Base-by-base conservation (phyloP, 345 rosid genomes). In the Brassica juncea region DNA sequence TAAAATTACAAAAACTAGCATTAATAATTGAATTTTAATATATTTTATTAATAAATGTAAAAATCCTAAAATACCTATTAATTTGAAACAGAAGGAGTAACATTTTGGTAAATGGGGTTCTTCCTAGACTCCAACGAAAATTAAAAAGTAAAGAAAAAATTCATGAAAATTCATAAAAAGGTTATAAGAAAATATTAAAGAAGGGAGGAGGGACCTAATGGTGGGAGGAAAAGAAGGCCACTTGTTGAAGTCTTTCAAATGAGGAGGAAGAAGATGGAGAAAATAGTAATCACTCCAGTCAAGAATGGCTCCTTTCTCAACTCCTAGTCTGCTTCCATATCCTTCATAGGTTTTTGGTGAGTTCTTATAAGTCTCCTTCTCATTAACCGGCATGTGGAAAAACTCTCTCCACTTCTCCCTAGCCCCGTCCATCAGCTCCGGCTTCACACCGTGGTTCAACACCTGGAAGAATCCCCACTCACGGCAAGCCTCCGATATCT, bases 391-490 rank as follows among this genome's bases (percentile, higher is more conserved):
- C 49, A 71, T 42, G 78, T 89, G 96, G 69, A 94, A 94, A 59
- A 94, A 94, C 66, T 87, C 85, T 7, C 98, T 84, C 97, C 98
- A 95, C 5, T 3, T 81, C 68, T 88, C 90, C 0, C 91, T 80
- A 3, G 87, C 87, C 7, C 47, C 70, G 77, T 89, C 94, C 97
- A 95, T 89, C 49, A 93, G 79, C 42, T 79, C 86, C 2, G 76
- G 90, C 31, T 62, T 42, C 12, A 95, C 89, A 1, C 99, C 98
- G 28, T 95, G 99, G 86, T 91, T 93, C 3, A 90, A 76, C 8
- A 89, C 97, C 65, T 95, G 98, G 82, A 93, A 93, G 32, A 95
- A 95, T 0, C 99, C 99, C 99, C 99, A 95, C 52, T 86, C 87
- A 2, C 89, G 82, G 72, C 98, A 90, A 0, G 98, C 98, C 27